These are phyloP conservation scores for Cystobasidium tubakii DNA, from an alignment of 768 basidiomycete species.

Conservation along the genomic window DNA sequence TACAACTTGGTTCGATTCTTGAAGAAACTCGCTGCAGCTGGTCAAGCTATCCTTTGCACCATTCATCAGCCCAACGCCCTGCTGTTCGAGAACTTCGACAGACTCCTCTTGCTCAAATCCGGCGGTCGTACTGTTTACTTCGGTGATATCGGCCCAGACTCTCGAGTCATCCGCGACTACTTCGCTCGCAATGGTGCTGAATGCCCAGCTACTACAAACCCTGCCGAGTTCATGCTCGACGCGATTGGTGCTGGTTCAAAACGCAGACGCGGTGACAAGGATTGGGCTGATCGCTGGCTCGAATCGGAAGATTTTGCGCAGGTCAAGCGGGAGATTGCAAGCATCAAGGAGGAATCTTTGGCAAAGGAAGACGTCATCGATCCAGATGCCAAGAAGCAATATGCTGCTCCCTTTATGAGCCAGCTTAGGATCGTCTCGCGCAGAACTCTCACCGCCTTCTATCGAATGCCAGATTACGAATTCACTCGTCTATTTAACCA, in stretches of 20 bases:
- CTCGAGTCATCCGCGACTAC: constrained; percentile 64
- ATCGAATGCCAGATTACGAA: constrained; percentile 78
- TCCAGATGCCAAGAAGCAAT: constrained; percentile 47
- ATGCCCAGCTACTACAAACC: constrained; percentile 73
- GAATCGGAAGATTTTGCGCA: constrained; percentile 56
- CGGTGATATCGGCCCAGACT: constrained; percentile 75
- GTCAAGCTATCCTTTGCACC: constrained; percentile 51
- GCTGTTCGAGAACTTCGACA: constrained; percentile 76
- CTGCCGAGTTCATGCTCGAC: constrained; percentile 48
- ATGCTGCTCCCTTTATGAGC: constrained; percentile 69
- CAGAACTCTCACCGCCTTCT: constrained; percentile 66
- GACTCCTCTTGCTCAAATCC: constrained; percentile 56
- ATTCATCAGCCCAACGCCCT: constrained; percentile 57
- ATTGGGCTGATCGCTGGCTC: constrained; percentile 64
- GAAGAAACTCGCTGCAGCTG: constrained; percentile 51
- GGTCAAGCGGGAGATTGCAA: constrained; percentile 56
- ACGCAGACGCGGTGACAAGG: constrained; percentile 53
- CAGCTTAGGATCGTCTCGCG: constrained; percentile 65
- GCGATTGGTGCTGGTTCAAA: constrained; percentile 75
- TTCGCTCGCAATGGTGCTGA: constrained; percentile 67
- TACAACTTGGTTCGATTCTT: constrained; percentile 52
- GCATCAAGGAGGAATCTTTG: constrained; percentile 54
- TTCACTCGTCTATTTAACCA: constrained; percentile 76
- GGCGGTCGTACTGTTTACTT: constrained; percentile 93
- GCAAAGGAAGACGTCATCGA: constrained; percentile 52